These are phyloP conservation scores for Neurospora intermedia DNA, from an alignment of 495 filamentous ascomycete genomes.

Conservation along the genomic window DNA sequence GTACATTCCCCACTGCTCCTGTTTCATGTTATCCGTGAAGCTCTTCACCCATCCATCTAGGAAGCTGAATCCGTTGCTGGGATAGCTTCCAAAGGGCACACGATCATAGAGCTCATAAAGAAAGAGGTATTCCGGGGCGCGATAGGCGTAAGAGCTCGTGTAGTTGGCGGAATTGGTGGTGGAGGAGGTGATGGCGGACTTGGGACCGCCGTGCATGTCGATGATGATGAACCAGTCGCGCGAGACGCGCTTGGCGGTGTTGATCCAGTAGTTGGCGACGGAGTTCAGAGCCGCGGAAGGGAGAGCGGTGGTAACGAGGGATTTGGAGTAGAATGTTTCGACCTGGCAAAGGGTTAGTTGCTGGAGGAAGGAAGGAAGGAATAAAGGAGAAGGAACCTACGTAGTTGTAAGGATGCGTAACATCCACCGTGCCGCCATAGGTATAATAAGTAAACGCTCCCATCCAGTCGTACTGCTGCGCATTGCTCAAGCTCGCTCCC, in stretches of 20 bases:
- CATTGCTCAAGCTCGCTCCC: constrained; percentile 19
- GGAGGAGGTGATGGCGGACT: constrained; percentile 29
- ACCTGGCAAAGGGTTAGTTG: constrained; percentile 16
- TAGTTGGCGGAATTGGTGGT: constrained; percentile 13
- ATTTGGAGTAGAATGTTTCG: constrained; percentile 38
- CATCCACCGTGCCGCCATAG: constrained; percentile 28
- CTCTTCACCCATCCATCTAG: constrained; percentile 29
- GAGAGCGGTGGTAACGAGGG: constrained; percentile 29
- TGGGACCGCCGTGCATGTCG: constrained; percentile 33
- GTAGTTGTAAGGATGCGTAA: constrained; percentile 31
- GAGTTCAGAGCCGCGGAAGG: constrained; percentile 20
- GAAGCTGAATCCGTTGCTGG: constrained; percentile 25
- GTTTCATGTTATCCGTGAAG: constrained; percentile 20
- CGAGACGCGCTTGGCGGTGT: constrained; percentile 23
- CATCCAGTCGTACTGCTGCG: constrained; percentile 31
- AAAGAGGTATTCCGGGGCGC: constrained; percentile 24
- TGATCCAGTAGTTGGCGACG: constrained; percentile 33
- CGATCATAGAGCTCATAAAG: constrained; percentile 33
- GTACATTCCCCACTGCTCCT: constrained; percentile 34
- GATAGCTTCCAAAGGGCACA: constrained; percentile 14
- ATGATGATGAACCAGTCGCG: constrained; percentile 35
- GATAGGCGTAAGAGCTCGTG: constrained; percentile 28
- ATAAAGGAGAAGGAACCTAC: constrained; percentile 11
- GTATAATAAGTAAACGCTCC: constrained; percentile 32
- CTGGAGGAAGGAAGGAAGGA: background rate